Evolutionary conservation across 306 rosid genomes (phyloP).

Genomic region (Corylus avellana): DNA sequence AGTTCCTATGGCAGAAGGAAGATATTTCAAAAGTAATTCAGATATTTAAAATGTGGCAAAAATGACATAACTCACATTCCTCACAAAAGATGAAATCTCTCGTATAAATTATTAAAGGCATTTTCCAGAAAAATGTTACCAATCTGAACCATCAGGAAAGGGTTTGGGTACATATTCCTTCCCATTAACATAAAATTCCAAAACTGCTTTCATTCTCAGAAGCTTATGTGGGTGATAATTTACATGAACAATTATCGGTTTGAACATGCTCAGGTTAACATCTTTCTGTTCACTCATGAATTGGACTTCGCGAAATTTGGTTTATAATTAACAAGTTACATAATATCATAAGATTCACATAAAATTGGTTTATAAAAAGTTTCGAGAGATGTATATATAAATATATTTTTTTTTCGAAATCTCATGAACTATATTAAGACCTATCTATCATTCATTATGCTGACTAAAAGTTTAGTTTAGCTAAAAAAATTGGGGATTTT

Average conservation of each 20-base stretch:
- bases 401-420: no score
- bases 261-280: slow-evolving; percentile 57
- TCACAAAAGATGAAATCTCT: background rate
- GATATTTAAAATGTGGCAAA: no score
- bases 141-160: slow-evolving; percentile 85
- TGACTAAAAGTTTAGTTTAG: no score
- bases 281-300: slow-evolving; percentile 82
- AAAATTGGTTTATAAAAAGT: no score
- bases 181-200: slow-evolving; percentile 72
- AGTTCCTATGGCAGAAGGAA: no score
- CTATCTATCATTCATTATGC: no score
- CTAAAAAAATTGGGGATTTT: no score
- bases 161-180: slow-evolving; percentile 67
- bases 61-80: background rate
- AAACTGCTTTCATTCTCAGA: slow-evolving; percentile 76
- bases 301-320: slow-evolving; percentile 53
- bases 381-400: no score
- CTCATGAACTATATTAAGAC: no score
- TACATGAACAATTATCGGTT: slow-evolving; percentile 78
- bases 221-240: slow-evolving; percentile 90
- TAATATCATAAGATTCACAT: no score
- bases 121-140: slow-evolving; percentile 29
- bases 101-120: background rate
- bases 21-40: no score
- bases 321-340: no score